Percentiles rank a stretch among this genome's conserved stretches.
Evolutionary conservation across 1,139 yeast genomes (phyloP).

Genomic region (Tardiomyces digboiensis): DNA sequence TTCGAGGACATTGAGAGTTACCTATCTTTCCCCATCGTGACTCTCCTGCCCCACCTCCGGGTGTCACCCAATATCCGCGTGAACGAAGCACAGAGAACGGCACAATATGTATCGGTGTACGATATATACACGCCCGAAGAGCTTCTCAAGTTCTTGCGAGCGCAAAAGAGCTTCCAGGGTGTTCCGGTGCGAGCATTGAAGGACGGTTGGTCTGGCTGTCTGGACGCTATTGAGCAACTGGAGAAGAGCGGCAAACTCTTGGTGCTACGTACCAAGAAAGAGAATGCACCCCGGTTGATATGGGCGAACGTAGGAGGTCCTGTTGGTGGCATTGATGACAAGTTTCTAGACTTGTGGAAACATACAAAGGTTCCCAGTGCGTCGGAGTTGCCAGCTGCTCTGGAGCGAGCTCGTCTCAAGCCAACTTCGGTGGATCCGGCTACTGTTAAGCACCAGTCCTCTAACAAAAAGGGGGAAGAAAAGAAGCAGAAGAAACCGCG

Average conservation of each 20-base stretch:
- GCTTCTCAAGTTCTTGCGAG: constrained; percentile 59
- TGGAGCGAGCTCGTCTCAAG: constrained; percentile 78
- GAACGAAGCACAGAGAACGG: constrained; percentile 40
- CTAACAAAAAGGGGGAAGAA: constrained; percentile 33
- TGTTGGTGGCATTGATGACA: constrained; percentile 69
- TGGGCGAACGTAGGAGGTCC: constrained; percentile 85
- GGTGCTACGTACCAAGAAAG: constrained; percentile 85
- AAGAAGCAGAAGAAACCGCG: constrained; percentile 88
- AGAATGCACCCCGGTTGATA: constrained; percentile 77
- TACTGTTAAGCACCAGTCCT: constrained; percentile 51
- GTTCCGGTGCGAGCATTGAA: constrained; percentile 78
- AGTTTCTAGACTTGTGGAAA: constrained; percentile 76
- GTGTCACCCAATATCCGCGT: constrained; percentile 60
- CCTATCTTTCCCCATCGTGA: constrained; percentile 34
- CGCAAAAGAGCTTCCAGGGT: constrained; percentile 85
- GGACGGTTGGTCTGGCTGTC: constrained; percentile 97
- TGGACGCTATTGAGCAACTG: constrained; percentile 63
- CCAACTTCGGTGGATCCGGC: constrained; percentile 99
- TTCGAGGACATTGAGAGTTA: constrained; percentile 52
- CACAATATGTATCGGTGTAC: constrained; percentile 82
- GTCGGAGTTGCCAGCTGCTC: constrained; percentile 66
- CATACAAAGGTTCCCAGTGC: constrained; percentile 70
- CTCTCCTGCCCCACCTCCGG: constrained; percentile 54
- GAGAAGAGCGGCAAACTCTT: constrained; percentile 70
- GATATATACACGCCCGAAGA: constrained; percentile 79